Conservation (phyloP, 1,139 yeast species). For the Meyerozyma athensensis region DNA sequence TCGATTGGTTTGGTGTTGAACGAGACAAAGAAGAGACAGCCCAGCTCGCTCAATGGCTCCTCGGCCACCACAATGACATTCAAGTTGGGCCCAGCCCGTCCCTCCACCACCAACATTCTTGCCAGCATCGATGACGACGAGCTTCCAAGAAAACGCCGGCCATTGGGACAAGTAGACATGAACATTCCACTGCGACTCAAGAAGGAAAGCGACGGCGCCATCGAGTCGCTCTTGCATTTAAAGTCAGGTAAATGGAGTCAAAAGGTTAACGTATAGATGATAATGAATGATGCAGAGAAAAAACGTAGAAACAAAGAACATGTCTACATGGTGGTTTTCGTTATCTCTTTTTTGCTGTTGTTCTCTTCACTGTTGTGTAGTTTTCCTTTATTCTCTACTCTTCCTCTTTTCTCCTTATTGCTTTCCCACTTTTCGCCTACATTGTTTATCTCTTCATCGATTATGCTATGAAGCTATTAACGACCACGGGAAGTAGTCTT, state of each 20-base stretch:
- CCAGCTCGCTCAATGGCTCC: slow-evolving; percentile 28
- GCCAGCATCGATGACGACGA: slow-evolving; percentile 10
- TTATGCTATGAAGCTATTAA: slow-evolving; percentile 18
- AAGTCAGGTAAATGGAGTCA: slow-evolving; percentile 37
- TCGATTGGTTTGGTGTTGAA: slow-evolving; percentile 24
- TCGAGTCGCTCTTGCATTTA: slow-evolving; percentile 40
- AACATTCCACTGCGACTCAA: slow-evolving; percentile 14
- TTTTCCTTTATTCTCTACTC: not conserved
- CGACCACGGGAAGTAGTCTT: slow-evolving; percentile 98
- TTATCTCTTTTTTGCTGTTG: not conserved
- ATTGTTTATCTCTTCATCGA: not conserved
- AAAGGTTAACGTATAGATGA: slow-evolving; percentile 5
- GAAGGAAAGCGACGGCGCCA: slow-evolving; percentile 22
- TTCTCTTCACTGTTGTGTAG: not conserved
- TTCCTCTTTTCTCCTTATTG: not conserved
- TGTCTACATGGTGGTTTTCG: not conserved
- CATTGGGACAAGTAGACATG: slow-evolving; percentile 24
- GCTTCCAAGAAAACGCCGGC: slow-evolving; percentile 20
- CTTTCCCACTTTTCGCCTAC: not conserved
- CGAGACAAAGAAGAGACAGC: slow-evolving; percentile 39
- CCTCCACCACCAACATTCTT: slow-evolving; percentile 8
- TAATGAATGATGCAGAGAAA: slow-evolving; percentile 3
- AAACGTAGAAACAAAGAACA: not conserved
- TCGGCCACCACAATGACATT: slow-evolving; percentile 37
- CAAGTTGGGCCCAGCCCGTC: slow-evolving; percentile 31